Conservation (phyloP, 768 basidiomycete species). For the Cantharellus anzutake region DNA sequence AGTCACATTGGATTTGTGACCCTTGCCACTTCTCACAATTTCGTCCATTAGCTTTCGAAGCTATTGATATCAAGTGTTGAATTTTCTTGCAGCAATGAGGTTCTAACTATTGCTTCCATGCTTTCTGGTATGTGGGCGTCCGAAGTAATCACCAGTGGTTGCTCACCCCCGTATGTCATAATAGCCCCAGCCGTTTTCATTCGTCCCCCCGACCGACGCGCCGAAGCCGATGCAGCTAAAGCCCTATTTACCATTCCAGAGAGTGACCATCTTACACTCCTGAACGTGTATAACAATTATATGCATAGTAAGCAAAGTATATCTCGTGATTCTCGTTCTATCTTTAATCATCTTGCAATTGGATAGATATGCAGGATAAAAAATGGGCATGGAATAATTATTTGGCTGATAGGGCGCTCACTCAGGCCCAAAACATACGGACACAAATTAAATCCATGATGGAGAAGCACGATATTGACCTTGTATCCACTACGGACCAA, state of each 20-base stretch:
- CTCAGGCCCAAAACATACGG: constrained; percentile 87
- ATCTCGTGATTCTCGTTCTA: constrained; percentile 2
- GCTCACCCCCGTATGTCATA: background rate
- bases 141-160: background rate
- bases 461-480: constrained; percentile 72
- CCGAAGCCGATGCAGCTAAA: constrained; percentile 87
- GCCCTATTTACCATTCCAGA: constrained; percentile 75
- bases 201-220: constrained; percentile 69
- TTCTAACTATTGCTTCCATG: constrained; percentile 91
- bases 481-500: constrained; percentile 49
- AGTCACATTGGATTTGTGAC: constrained; percentile 8
- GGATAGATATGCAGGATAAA: constrained; percentile 48
- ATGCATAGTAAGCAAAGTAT: constrained; percentile 33
- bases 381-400: constrained; percentile 89
- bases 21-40: background rate
- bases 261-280: constrained; percentile 86
- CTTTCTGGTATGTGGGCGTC: constrained; percentile 48
- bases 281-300: constrained; percentile 94
- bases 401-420: constrained; percentile 60
- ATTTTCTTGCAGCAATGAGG: constrained; percentile 91
- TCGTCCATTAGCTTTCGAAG: constrained; percentile 48
- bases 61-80: constrained; percentile 89
- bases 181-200: constrained; percentile 88
- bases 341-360: too few relatives aligned
- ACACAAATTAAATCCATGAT: constrained; percentile 74